Base-by-base conservation (phyloP, 192 early-diverging fungal genomes). In the Backusella macrospora region DNA sequence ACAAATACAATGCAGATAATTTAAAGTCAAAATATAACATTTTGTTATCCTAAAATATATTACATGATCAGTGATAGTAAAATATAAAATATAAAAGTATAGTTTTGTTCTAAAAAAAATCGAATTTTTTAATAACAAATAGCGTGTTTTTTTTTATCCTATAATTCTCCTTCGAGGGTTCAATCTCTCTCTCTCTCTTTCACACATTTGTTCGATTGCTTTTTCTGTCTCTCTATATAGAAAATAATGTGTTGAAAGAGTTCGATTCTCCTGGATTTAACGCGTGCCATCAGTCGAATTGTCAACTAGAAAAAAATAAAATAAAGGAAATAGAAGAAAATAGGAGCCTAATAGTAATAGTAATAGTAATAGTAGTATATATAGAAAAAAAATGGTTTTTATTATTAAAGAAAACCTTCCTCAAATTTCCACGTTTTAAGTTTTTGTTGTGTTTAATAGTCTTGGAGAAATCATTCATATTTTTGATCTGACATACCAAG, bases 261-360 rank as follows among this genome's bases (percentile, higher is more conserved):
- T 34, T 34, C 2, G 29, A 34, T 34, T 34, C 52, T 59, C 52
- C 52, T 59, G 8, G 52, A 26, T 52, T 59, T 21, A 59, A 59
- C 52, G 52, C 52, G 52, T 59, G 52, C 21, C 52, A 59, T 59
- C 52, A 59, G 52, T 59, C 26, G 21, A 59, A 59, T 59, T 23
- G 52, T 59, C 52, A 59, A 59, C 52, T 59, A 14, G 13, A 59
- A 55, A 59, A 59, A 59, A 9, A n/a, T n/a, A n/a, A 34, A 34
- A 34, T 34, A 34, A 34, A 34, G 29, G 29, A 34, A 34, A 34
- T 0, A 34, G 29, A 34, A 34, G 29, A 34, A 34, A 34, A 34
- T 34, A 34, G 29, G 29, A 34, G 29, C 29, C 29, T 34, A 34
- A 34, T 34, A 34, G 2, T 34, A 34, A 34, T 34, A 34, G 29